Evolutionary conservation across 768 basidiomycete genomes (phyloP), one percentile per base, ranked within the genome.

Genomic region (Suillus subluteus): DNA sequence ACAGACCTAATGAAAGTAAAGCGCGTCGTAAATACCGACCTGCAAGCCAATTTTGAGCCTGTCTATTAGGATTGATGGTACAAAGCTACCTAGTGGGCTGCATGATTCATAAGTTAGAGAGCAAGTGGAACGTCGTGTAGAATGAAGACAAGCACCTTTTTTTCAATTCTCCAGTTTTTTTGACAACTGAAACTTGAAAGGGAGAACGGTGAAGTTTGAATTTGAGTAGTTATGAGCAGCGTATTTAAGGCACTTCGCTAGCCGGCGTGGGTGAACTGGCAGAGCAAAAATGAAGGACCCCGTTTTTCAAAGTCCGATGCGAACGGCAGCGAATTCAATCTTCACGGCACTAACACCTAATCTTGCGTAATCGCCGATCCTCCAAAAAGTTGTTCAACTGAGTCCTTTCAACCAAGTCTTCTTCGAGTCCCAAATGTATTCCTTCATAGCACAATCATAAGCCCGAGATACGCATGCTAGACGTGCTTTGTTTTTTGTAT

Each of bases 21-120:
- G 70, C 72, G 72, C 64, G 71, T 62, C 62, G 30, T 11, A 75
- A 58, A 74, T 65, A 62, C 77, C n/a, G 66, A 80, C 89, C 90
- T 88, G 87, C 82, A 82, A 88, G 86, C 85, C 84, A 85, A 86
- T 84, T 88, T 88, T 86, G 83, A 84, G 87, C 86, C 87, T 83
- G 87, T 90, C 88, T 88, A 88, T 73, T 83, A 85, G 86, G 84
- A 87, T 81, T 92, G 91, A 83, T 92, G 88, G 75, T 94, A 94
- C 91, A 94, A 86, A 83, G 82, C 79, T 84, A 86, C 83, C 82
- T 78, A 74, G 80, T 74, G 78, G 81, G 82, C 84, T 81, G 64
- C 18, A 21, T 65, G 67, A 66, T 66, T 62, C 63, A 71, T 66
- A 65, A 50, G 62, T 58, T 69, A 71, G 67, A 69, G 70, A 56